Base-by-base conservation (phyloP, 169 alveolate species). In the Plasmodium vinckei region DNA sequence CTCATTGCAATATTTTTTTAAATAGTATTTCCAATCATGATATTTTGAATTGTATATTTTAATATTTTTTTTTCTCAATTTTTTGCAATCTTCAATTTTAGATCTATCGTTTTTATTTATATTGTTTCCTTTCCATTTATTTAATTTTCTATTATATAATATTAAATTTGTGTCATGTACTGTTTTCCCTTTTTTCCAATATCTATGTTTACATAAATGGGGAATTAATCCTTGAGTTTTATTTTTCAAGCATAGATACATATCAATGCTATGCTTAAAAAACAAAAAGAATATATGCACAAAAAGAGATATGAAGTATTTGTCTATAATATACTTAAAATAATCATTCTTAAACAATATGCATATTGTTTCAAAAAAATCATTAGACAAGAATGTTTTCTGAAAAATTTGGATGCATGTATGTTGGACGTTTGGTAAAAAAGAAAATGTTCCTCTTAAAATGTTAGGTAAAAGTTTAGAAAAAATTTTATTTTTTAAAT, bases 401-500 rank as follows among this genome's bases (percentile, higher is more conserved):
- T 82, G 77, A 82, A 82, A 82, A 19, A 82, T 51, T n/a, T 82
- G 64, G 25, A 13, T 67, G 17, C 90, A 82, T 6, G 84, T 39
- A 47, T 67, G 27, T 56, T 71, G 27, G 54, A 82, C 49, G 10
- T 56, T 65, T 46, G 90, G 90, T 56, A 82, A 51, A 53, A 27
- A 67, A 15, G 90, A 82, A 82, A 82, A 82, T 13, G 82, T 82
- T 21, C 90, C 90, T 49, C 90, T 82, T 67, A 82, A 67, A 65
- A 82, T 82, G 17, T 82, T 82, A 54, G 90, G 90, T 59, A 82
- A 70, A 53, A 82, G 39, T 44, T 19, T 44, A 17, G 19, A 0
- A 53, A 67, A 67, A 12, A 57, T 15, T 10, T 10, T 82, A 44
- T 65, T 61, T 39, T 54, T 82, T 64, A 67, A 44, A 17, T 82